phyloP scores from a whole-genome alignment of 805 yeast species.

The Debaryomyces prosopidis region DNA sequence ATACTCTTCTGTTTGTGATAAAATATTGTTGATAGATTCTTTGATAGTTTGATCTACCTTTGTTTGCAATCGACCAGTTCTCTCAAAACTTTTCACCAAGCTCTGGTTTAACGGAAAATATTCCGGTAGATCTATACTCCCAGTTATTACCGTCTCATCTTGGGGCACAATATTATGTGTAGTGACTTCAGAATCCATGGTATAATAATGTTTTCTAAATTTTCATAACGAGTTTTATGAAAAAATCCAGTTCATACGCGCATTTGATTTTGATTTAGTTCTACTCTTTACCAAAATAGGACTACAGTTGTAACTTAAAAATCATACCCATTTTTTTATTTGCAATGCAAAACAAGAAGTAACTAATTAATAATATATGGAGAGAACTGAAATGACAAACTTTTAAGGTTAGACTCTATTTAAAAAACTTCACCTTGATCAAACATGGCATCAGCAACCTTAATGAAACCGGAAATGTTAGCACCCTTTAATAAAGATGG shows the following conservation, averaged over 20 bases:
- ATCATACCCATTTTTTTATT: no score
- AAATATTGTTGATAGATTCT: slow-evolving; percentile 8
- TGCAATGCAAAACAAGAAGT: no score
- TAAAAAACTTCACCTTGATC: slow-evolving; percentile 85
- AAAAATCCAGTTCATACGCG: no score
- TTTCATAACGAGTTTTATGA: no score
- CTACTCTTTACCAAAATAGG: no score
- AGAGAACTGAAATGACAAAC: slow-evolving; percentile 8
- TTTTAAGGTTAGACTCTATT: slow-evolving; percentile 4
- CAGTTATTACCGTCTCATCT: no score
- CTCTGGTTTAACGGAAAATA: slow-evolving; percentile 15
- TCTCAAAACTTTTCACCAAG: slow-evolving; percentile 14
- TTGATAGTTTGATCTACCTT: background rate
- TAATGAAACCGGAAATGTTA: slow-evolving; percentile 97
- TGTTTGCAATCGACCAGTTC: slow-evolving; percentile 9
- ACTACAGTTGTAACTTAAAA: no score
- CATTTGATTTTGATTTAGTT: no score
- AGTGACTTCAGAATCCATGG: no score
- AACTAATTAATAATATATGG: slow-evolving; percentile 2
- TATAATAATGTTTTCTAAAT: no score
- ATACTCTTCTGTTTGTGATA: slow-evolving; percentile 12
- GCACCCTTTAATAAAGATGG: slow-evolving; percentile 99
- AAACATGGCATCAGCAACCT: slow-evolving; percentile 98
- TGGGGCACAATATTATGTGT: no score
- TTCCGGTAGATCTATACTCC: slow-evolving; percentile 6